Percentiles rank a stretch among this genome's conserved stretches.
Evolutionary conservation across 306 rosid genomes (phyloP).

Genomic region (Sicyos edulis): DNA sequence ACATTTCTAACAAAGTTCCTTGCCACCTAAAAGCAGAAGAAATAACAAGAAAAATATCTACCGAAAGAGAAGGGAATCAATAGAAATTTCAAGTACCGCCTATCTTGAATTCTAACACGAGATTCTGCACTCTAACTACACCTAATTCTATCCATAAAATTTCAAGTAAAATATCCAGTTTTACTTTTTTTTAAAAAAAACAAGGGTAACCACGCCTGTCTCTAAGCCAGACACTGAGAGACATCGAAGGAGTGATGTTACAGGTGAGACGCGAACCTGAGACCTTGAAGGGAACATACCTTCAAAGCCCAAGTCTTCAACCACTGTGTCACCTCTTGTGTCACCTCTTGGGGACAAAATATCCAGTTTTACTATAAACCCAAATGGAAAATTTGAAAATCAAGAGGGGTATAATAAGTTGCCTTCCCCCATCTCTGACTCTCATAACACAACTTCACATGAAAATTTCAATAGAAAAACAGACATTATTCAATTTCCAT

Average conservation of each 20-base stretch:
- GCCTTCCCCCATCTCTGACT: neutral
- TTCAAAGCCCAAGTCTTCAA: too few species aligned
- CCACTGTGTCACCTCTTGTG: too few species aligned
- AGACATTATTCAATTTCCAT: neutral
- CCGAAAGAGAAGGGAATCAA: neutral
- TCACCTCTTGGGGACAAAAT: too few species aligned
- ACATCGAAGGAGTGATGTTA: too few species aligned
- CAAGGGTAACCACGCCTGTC: too few species aligned
- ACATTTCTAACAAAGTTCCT: slow-evolving; percentile 1
- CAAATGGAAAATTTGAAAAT: neutral
- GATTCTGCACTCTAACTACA: neutral
- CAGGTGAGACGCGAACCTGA: too few species aligned
- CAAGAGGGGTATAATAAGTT: neutral
- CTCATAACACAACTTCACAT: neutral
- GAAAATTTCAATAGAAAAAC: neutral
- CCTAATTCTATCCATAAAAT: neutral
- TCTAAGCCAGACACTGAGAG: too few species aligned
- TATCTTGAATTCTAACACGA: neutral
- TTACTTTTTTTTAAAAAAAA: too few species aligned
- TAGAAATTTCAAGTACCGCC: neutral
- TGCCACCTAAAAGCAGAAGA: neutral
- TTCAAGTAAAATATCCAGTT: too few species aligned
- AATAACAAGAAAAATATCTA: neutral
- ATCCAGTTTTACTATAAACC: neutral
- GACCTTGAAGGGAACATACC: too few species aligned